Base-by-base conservation (phyloP, 768 basidiomycete species). In the Mycena kentingensis region DNA sequence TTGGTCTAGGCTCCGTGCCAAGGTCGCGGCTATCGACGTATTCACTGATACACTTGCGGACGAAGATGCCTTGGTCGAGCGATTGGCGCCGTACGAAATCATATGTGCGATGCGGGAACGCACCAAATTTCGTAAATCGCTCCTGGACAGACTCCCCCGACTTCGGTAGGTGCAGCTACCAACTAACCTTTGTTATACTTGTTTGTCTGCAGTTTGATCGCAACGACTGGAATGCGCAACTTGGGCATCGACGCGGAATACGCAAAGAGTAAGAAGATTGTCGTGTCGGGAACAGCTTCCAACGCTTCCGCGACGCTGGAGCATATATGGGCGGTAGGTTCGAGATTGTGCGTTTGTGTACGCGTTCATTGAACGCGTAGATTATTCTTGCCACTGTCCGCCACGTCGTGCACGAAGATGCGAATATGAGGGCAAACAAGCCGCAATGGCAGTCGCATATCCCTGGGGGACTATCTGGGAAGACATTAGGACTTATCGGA, bases 61-160 rank as follows among this genome's bases (percentile, higher is more conserved):
- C 52, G 78, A 82, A 60, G 76, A 79, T 62, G 64, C 64, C 12
- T 72, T 85, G 2, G 77, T 75, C 8, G 60, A 73, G 34, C 72
- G 82, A 46, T 71, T 87, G 35, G 59, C 73, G 41, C 70, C 75
- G 2, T 85, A 80, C 64, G 65, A 79, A 5, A 76, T 88, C 36
- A 72, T 87, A 19, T 82, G 80, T 62, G 75, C 83, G 3, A 87
- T 87, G 84, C 72, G 85, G 45, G 86, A 87, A 58, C 71, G 86
- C 26, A 87, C 85, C 0, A 80, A 77, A 50, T 79, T 88, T 61
- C 63, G 73, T 6, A 64, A 70, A 5, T 68, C 74, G 1, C 56
- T 85, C 10, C 62, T 88, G 37, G 77, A 77, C 47, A 71, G 73
- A 37, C 70, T 88, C 28, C 84, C 84, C 6, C 81, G 81, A 42